These are phyloP conservation scores for Tolypocladium album DNA, from an alignment of 2,329 filamentous ascomycete genomes.

Conservation along the genomic window DNA sequence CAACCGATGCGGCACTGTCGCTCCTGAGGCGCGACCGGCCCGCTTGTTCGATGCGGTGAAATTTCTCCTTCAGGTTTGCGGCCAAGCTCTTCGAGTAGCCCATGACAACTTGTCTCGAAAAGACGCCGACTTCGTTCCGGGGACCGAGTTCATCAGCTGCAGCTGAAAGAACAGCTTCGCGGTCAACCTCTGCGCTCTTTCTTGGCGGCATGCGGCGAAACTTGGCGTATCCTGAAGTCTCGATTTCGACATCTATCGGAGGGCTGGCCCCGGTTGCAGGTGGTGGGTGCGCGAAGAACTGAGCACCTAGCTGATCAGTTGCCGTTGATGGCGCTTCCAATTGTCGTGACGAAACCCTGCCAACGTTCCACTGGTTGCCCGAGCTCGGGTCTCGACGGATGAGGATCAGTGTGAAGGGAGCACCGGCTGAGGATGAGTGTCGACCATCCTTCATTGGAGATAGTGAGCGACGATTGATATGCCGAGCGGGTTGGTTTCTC, in stretches of 20 bases:
- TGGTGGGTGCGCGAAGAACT: slow-evolving; percentile 6
- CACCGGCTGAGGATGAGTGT: slow-evolving; percentile 17
- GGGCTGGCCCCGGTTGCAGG: slow-evolving; percentile 14
- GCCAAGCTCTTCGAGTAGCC: slow-evolving; percentile 40
- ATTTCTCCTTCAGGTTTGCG: slow-evolving; percentile 33
- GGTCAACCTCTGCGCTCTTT: slow-evolving; percentile 20
- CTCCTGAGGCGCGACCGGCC: slow-evolving; percentile 13
- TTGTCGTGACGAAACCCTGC: slow-evolving; percentile 48
- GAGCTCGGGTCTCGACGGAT: slow-evolving; percentile 65
- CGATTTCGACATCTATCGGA: slow-evolving; percentile 40
- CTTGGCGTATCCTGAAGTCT: slow-evolving; percentile 46
- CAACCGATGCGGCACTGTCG: slow-evolving; percentile 18
- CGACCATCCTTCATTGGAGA: slow-evolving; percentile 25
- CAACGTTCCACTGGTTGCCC: slow-evolving; percentile 66
- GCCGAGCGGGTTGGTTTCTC: background rate
- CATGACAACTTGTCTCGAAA: slow-evolving; percentile 49
- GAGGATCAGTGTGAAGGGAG: slow-evolving; percentile 46
- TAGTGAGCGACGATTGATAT: slow-evolving; percentile 16
- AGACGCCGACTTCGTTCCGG: slow-evolving; percentile 20
- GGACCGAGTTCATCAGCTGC: slow-evolving; percentile 3
- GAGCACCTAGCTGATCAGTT: slow-evolving; percentile 9
- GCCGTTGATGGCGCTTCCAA: slow-evolving; percentile 22
- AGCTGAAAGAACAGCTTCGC: slow-evolving; percentile 7
- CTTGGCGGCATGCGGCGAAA: slow-evolving; percentile 38
- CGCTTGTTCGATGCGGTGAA: slow-evolving; percentile 24